These are phyloP conservation scores for Salix dunnii DNA, from an alignment of 345 rosid species.

Conservation along the genomic window DNA sequence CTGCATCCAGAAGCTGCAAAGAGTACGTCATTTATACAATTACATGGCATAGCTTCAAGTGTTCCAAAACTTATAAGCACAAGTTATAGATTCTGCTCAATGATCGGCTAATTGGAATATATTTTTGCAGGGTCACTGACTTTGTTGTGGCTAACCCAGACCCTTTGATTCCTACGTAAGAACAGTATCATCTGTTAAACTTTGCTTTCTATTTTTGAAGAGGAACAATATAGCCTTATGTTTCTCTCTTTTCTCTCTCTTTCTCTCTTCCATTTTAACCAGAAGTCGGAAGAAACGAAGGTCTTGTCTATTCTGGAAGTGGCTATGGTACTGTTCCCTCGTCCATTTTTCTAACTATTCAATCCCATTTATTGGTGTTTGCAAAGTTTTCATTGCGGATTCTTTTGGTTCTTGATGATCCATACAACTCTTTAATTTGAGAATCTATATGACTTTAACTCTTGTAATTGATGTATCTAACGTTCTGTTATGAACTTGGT, in stretches of 20 bases:
- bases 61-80: not conserved
- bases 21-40: slow-evolving; percentile 49
- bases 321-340: slow-evolving; percentile 62
- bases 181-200: not conserved
- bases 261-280: slow-evolving; percentile 8
- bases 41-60: not conserved
- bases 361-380: not conserved
- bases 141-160: slow-evolving; percentile 66
- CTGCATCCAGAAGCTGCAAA: slow-evolving; percentile 80
- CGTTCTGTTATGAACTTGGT: not conserved
- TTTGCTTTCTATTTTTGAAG: not conserved
- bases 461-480: not conserved
- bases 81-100: not conserved
- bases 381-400: not conserved
- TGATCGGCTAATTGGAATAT: not conserved
- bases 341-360: not conserved
- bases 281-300: slow-evolving; percentile 55
- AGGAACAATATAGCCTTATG: not conserved
- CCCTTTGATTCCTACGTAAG: slow-evolving; percentile 62
- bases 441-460: not conserved
- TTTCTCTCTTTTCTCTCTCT: too few relatives aligned
- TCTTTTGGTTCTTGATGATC: not conserved
- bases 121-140: slow-evolving; percentile 43
- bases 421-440: not conserved
- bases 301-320: slow-evolving; percentile 67